Evolutionary conservation across 495 filamentous ascomycete genomes (phyloP).

Genomic region (Evernia prunastri): DNA sequence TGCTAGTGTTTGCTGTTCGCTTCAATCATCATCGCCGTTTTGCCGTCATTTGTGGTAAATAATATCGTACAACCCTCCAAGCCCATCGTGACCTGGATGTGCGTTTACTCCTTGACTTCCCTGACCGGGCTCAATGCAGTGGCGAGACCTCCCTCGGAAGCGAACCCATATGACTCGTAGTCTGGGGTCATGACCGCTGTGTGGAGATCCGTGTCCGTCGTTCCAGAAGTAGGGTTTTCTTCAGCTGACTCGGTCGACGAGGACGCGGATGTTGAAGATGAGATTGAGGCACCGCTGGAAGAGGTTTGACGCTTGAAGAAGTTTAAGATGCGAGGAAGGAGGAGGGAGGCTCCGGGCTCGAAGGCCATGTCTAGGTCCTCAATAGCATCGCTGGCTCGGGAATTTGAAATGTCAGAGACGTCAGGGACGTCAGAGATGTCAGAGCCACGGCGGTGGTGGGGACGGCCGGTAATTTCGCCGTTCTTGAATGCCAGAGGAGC

Average conservation of each 20-base stretch:
- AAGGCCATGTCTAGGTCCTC: background rate
- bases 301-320: background rate
- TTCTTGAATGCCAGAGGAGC: background rate
- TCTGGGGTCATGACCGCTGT: background rate
- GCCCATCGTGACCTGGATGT: background rate
- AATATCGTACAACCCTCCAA: background rate
- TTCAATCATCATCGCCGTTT: background rate
- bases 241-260: background rate
- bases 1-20: background rate
- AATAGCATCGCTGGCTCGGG: background rate
- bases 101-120: background rate
- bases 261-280: background rate
- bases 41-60: background rate
- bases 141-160: background rate
- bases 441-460: conserved; percentile 5
- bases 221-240: background rate
- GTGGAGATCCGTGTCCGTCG: background rate
- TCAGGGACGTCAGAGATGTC: background rate
- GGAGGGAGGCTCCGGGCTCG: background rate
- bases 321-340: background rate
- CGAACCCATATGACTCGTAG: background rate
- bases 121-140: background rate
- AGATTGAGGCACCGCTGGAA: background rate
- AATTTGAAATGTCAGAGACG: background rate
- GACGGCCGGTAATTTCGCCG: background rate